phyloP scores from a whole-genome alignment of 78 protist genomes.

The Dictyostelium capitatum region DNA sequence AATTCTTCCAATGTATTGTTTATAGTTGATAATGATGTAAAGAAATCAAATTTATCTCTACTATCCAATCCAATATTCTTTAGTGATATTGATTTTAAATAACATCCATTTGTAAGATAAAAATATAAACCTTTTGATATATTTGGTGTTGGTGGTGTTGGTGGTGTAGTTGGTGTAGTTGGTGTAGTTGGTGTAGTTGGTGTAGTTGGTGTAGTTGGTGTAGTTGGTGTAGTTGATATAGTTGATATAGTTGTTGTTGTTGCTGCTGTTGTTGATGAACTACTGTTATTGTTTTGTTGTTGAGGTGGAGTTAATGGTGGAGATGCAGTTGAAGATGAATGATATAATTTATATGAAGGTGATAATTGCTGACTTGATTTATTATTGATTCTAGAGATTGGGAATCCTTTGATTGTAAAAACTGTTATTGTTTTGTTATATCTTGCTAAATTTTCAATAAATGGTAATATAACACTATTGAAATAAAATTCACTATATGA shows the following conservation, averaged over 20 bases:
- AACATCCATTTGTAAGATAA: neutral
- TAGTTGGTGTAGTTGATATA: neutral
- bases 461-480: constrained; percentile 41
- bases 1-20: constrained; percentile 8
- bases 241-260: neutral
- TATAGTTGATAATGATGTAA: neutral
- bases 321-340: constrained; percentile 7
- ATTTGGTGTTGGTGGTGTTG: neutral
- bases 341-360: neutral
- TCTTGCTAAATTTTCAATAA: neutral
- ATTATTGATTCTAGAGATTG: constrained; percentile 15
- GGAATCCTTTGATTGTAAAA: constrained; percentile 39
- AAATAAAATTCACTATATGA: neutral
- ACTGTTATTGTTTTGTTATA: neutral
- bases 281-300: neutral
- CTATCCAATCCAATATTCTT: constrained; percentile 1
- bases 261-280: neutral
- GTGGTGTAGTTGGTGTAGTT: neutral
- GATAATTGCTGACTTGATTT: neutral
- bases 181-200: neutral
- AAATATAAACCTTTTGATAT: neutral
- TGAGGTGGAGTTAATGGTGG: neutral
- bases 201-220: neutral
- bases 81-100: neutral
- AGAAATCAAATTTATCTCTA: constrained; percentile 5